A percentile compares a stretch with the other conserved stretches of the same genome.
Evolutionary conservation across 148 eudicot species (phyloP).

Genomic region (Nepenthes mirabilis): DNA sequence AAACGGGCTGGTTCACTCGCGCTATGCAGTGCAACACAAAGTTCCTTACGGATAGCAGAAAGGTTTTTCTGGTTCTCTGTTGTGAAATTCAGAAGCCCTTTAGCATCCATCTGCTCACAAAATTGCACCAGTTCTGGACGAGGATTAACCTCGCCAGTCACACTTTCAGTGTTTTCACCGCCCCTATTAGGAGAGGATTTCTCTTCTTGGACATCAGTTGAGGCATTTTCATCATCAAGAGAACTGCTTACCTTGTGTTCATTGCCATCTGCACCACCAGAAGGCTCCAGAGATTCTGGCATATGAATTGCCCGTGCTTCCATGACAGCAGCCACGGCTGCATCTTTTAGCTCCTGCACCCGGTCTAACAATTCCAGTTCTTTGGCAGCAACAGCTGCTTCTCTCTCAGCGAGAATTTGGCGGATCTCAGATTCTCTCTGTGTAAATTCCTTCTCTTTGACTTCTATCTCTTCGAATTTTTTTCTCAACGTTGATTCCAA

Average conservation of each 20-base stretch:
- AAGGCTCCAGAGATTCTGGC: slow-evolving; percentile 17
- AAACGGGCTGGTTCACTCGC: slow-evolving; percentile 44
- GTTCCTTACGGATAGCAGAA: slow-evolving; percentile 25
- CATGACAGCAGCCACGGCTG: slow-evolving; percentile 42
- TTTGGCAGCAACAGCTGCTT: slow-evolving; percentile 37
- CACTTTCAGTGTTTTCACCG: slow-evolving; percentile 31
- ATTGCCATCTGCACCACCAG: slow-evolving; percentile 11
- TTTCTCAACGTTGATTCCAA: slow-evolving; percentile 27
- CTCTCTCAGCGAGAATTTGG: slow-evolving; percentile 25
- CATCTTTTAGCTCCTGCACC: slow-evolving; percentile 57
- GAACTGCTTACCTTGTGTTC: slow-evolving; percentile 44
- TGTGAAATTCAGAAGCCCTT: slow-evolving; percentile 41
- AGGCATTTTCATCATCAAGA: slow-evolving; percentile 31
- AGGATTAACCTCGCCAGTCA: slow-evolving; percentile 33
- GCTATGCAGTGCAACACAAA: slow-evolving; percentile 36
- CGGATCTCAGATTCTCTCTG: slow-evolving; percentile 25
- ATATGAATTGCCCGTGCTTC: slow-evolving; percentile 23
- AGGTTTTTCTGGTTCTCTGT: slow-evolving; percentile 32
- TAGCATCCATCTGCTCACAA: slow-evolving; percentile 61
- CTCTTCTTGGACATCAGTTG: slow-evolving; percentile 20
- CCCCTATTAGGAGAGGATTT: slow-evolving; percentile 16
- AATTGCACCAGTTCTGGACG: slow-evolving; percentile 38
- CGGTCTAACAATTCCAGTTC: slow-evolving; percentile 46
- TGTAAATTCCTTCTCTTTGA: slow-evolving; percentile 30
- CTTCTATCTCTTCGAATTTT: slow-evolving; percentile 33